Base-by-base conservation (phyloP, 768 basidiomycete species). In the Podaxis mareebaensis region DNA sequence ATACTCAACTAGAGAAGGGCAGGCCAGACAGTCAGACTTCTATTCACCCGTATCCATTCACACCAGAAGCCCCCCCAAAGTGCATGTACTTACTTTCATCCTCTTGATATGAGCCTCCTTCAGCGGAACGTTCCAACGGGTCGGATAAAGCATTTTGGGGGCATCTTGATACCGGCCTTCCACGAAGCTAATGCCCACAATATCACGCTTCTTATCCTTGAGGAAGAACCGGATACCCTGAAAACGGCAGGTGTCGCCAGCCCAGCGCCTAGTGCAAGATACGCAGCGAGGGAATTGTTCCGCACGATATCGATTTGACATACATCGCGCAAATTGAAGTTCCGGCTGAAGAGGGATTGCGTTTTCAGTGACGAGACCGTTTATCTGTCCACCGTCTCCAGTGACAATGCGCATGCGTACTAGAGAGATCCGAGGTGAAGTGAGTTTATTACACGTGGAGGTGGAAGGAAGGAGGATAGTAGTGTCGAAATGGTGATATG, bases 221-320 rank as follows among this genome's bases (percentile, higher is more conserved):
- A 90, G 77, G 74, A 93, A 89, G 70, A 85, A 90, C 20, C 92
- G 85, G 66, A 93, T 90, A n/a, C 86, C 86, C 72, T 93, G 92
- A 75, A 93, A 93, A 26, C 92, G 87, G 70, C 92, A 93, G 2
- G 91, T 92, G 71, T 93, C 92, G 44, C 92, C 91, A 0, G 91
- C 91, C 91, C 92, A 93, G 24, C 92, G 88, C 46, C 92, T 87
- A 38, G 89, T 92, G 73, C 92, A 93, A 2, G 91, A 89, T 39
- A 93, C 89, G 69, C 92, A 93, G 13, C 89, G 87, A 44, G 91
- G 89, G 73, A 92, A 91, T 57, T 82, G 79, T 66, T 92, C 90
- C 49, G 79, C 75, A 65, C 84, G 84, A 72, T 92, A 93, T 53
- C 89, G 83, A 68, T 86, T 89, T 0, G 91, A 92, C 92, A 93